These are phyloP conservation scores for Debaryomyces prosopidis DNA, from an alignment of 805 yeast species.

Conservation along the genomic window DNA sequence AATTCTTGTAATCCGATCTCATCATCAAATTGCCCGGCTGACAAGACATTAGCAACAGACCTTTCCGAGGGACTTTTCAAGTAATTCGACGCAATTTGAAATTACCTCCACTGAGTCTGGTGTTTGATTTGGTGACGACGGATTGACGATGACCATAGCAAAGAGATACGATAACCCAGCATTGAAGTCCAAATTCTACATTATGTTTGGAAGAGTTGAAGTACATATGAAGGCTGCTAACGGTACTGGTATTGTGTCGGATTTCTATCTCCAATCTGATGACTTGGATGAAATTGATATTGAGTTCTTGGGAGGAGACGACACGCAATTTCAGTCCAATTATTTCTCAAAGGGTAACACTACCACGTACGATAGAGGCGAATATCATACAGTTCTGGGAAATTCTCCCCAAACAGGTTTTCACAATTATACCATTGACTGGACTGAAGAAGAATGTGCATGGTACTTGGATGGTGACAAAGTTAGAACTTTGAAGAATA, in stretches of 20 bases:
- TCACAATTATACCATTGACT: constrained; percentile 81
- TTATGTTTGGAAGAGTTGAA: constrained; percentile 84
- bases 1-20: constrained; percentile 26
- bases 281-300: constrained; percentile 85
- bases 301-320: constrained; percentile 83
- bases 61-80: constrained; percentile 52
- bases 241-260: constrained; percentile 77
- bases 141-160: constrained; percentile 57
- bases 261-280: constrained; percentile 75
- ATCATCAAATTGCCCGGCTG: constrained; percentile 26
- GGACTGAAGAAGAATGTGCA: constrained; percentile 63
- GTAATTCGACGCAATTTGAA: constrained; percentile 44
- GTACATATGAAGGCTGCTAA: constrained; percentile 66
- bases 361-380: constrained; percentile 77
- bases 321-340: constrained; percentile 70
- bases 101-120: constrained; percentile 39
- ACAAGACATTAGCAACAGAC: constrained; percentile 63
- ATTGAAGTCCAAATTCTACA: constrained; percentile 69
- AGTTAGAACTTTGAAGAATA: constrained; percentile 61
- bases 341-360: constrained; percentile 80
- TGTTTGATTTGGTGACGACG: constrained; percentile 46
- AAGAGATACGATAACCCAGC: constrained; percentile 74
- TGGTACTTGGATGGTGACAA: constrained; percentile 72
- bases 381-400: constrained; percentile 52
- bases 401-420: constrained; percentile 53